These are phyloP conservation scores for Ceratobasidium sp. DNA, from an alignment of 1,284 basidiomycete species.

Conservation along the genomic window DNA sequence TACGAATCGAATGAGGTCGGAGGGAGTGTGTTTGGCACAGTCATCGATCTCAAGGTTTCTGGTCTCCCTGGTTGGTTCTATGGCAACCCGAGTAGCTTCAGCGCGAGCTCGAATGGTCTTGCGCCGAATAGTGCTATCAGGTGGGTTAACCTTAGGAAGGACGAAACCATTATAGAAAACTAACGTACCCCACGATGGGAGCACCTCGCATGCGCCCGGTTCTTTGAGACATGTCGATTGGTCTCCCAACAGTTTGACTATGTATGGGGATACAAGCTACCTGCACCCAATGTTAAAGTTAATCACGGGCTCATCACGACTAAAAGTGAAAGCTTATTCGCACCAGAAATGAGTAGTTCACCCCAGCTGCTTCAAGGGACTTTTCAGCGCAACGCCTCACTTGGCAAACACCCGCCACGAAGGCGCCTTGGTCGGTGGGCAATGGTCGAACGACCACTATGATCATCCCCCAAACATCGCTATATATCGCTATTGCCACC, in stretches of 20 bases:
- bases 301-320: neutral
- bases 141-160: neutral
- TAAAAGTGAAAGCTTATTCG: neutral
- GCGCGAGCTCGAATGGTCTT: neutral
- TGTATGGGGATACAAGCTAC: neutral
- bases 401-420: neutral
- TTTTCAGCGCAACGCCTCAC: neutral
- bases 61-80: neutral
- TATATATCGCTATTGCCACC: neutral
- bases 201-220: neutral
- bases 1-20: conserved; percentile 11
- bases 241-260: neutral
- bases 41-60: too few species aligned
- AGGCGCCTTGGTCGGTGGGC: neutral
- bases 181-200: neutral
- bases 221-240: neutral
- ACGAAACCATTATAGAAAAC: neutral
- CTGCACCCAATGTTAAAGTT: neutral
- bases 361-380: neutral
- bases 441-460: neutral
- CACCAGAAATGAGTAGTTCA: neutral
- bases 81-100: neutral
- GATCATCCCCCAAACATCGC: neutral
- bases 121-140: neutral
- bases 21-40: neutral